Base-by-base conservation (phyloP, 2,329 filamentous ascomycete genomes). In the Botrytis galanthina region DNA sequence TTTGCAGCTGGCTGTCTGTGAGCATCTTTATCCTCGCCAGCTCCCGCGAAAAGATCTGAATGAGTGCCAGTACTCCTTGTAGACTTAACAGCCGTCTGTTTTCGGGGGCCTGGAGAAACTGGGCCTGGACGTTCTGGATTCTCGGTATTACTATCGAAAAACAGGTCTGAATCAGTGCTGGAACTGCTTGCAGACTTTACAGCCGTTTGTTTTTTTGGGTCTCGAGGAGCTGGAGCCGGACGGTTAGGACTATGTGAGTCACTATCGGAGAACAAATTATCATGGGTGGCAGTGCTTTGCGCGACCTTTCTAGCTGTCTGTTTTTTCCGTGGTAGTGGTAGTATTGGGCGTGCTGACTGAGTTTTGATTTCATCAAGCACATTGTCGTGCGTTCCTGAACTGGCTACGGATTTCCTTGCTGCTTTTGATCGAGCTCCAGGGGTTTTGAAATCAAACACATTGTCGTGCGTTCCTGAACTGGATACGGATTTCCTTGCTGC, bases 61-160 rank as follows among this genome's bases (percentile, higher is more conserved):
- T 71, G 51, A 35, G 14, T 37, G 37, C 37, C 26, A 32, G 44
- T 39, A 32, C 59, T 70, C 66, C n/a, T 42, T 14, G 54, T 44
- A 32, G 42, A 66, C 29, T 75, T 73, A 37, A 68, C 71, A n/a
- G 73, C 72, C 16, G 70, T 75, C 51, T 73, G 66, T 63, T 66
- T 73, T 35, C 29, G 57, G 51, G 39, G 18, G 32, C 29, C 18
- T 66, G n/a, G 42, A 20, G 20, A 1, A 48, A 20, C 29, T 66
- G 62, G 42, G 4, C 10, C 42, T 35, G 63, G 42, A 32, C 12
- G 42, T 37, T 37, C 37, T 39, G 37, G 9, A 10, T 39, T 39
- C 37, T 39, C 37, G 10, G 37, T 39, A 39, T 10, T 39, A 39
- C 37, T 39, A 39, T 10, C 37, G 10, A 39, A 2, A 12, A 10